Conservation (phyloP, 805 yeast species). For the Metschnikowia drakensbergensis region DNA sequence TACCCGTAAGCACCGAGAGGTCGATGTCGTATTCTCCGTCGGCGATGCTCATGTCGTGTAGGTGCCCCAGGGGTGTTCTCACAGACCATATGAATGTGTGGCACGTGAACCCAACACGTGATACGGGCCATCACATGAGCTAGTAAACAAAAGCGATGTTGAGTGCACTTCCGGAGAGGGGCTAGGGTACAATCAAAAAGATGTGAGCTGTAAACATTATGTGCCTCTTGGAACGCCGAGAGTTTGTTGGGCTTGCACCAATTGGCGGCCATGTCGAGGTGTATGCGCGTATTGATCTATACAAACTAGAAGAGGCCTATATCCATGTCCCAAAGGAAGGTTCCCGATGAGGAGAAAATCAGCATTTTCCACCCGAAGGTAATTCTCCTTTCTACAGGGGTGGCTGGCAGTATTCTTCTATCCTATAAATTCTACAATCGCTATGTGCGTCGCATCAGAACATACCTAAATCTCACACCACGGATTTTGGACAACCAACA, state of each 20-base stretch:
- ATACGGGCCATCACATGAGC: background rate
- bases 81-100: background rate
- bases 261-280: background rate
- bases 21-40: slow-evolving; percentile 46
- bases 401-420: slow-evolving; percentile 27
- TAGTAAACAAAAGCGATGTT: background rate
- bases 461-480: slow-evolving; percentile 38
- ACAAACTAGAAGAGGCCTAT: background rate
- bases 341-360: slow-evolving; percentile 3
- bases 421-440: slow-evolving; percentile 31
- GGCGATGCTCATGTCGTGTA: slow-evolving; percentile 25
- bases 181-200: background rate
- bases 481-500: slow-evolving; percentile 27
- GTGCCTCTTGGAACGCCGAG: too few species aligned
- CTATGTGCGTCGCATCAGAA: slow-evolving; percentile 31
- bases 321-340: background rate
- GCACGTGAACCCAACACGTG: slow-evolving; percentile 1
- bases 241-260: too few species aligned
- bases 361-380: slow-evolving; percentile 38
- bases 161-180: too few species aligned
- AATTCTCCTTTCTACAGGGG: slow-evolving; percentile 33
- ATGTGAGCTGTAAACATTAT: background rate
- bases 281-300: background rate
- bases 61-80: background rate
- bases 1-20: slow-evolving; percentile 22